A percentile compares a stretch with the other conserved stretches of the same genome.
phyloP scores from a whole-genome alignment of 345 rosid genomes.

The Dipteronia dyeriana region DNA sequence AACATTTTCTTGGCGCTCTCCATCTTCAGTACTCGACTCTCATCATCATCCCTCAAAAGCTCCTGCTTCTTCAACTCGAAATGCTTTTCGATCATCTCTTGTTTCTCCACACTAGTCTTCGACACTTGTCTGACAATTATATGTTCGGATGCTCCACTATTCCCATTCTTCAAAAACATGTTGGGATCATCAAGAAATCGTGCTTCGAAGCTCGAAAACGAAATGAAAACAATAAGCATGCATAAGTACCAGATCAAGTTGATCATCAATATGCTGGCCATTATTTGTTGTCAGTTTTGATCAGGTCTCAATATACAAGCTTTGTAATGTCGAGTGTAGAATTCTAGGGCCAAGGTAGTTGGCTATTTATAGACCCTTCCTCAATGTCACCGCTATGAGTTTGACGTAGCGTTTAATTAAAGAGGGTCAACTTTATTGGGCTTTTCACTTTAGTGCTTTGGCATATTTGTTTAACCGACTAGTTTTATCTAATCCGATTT shows the following conservation, averaged over 20 bases:
- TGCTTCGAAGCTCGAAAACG: background rate
- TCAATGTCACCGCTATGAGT: background rate
- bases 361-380: background rate
- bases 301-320: background rate
- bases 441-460: background rate
- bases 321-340: background rate
- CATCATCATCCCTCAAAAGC: background rate
- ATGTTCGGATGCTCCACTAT: background rate
- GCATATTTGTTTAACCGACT: background rate
- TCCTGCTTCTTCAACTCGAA: conserved; percentile 9
- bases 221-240: background rate
- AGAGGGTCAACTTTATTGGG: background rate
- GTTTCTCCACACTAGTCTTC: conserved; percentile 13
- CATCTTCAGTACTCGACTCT: conserved; percentile 32
- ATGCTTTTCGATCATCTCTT: conserved; percentile 17
- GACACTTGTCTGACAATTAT: background rate
- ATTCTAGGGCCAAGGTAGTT: background rate
- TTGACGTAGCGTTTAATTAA: no score
- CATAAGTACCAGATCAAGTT: background rate
- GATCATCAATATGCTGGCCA: conserved; percentile 1
- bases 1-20: conserved; percentile 46
- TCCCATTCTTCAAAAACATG: background rate
- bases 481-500: background rate
- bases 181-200: background rate
- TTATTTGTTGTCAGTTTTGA: background rate